Evolutionary conservation across 495 filamentous ascomycete genomes (phyloP).

Genomic region (Penicillium desertorum): DNA sequence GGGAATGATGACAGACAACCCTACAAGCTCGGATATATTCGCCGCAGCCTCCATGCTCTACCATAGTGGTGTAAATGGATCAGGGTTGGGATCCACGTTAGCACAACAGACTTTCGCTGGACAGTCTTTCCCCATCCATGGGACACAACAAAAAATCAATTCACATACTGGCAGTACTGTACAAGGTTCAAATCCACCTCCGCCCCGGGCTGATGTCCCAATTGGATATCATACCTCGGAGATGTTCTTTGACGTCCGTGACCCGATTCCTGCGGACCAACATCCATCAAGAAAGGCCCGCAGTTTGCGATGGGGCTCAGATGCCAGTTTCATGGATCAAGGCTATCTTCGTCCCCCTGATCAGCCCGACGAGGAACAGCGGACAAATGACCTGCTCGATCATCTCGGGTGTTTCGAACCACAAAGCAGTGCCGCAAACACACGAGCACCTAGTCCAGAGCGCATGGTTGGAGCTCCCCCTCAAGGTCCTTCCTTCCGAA

Average conservation of each 20-base stretch:
- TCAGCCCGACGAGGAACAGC: constrained; percentile 55
- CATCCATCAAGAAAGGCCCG: constrained; percentile 41
- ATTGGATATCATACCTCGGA: constrained; percentile 45
- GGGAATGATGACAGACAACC: constrained; percentile 24
- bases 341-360: constrained; percentile 55
- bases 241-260: constrained; percentile 47
- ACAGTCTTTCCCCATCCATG: constrained; percentile 28
- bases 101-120: constrained; percentile 34
- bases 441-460: constrained; percentile 58
- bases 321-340: constrained; percentile 58
- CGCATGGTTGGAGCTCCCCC: constrained; percentile 23
- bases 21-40: constrained; percentile 47
- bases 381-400: constrained; percentile 52
- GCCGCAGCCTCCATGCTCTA: constrained; percentile 52
- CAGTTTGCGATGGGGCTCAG: constrained; percentile 63
- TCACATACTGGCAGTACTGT: constrained; percentile 21
- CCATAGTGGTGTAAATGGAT: constrained; percentile 34
- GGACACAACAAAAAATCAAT: constrained; percentile 19
- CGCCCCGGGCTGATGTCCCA: constrained; percentile 26
- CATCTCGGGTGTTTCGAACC: constrained; percentile 55
- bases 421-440: constrained; percentile 54
- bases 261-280: constrained; percentile 42
- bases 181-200: constrained; percentile 20
- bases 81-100: constrained; percentile 32
- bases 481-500: constrained; percentile 9